Evolutionary conservation across 257 asterid species (phyloP), one percentile per base, ranked within the genome.

Genomic region (Ligustrum vulgare): DNA sequence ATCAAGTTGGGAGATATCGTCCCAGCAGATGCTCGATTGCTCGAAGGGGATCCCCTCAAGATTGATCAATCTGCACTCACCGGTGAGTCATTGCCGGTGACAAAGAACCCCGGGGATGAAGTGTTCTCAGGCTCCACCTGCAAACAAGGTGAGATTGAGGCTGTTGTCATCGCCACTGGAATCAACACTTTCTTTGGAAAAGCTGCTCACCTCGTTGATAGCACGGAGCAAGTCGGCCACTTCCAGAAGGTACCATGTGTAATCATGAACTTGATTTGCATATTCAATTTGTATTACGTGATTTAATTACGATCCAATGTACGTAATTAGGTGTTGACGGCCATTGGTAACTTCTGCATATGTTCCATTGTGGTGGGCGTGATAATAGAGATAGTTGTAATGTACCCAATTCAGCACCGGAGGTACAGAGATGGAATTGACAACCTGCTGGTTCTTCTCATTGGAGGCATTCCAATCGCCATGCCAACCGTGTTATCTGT

Each of bases 271-370:
- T 35, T 32, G 16, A 25, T 5, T 9, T 34, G n/a, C 49, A 9
- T 51, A 49, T 71, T 1, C 7, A n/a, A 71, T 28, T 69, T 10
- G n/a, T 37, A 15, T 12, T 1, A 6, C 10, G 23, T 35, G 22
- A 33, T 67, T 49, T 20, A 13, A 34, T 8, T 56, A 10, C 5
- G 37, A n/a, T 8, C 67, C 32, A 22, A 49, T 62, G 31, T n/a
- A n/a, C n/a, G n/a, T 67, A 22, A 22, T 28, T 82, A 90, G 96
- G 97, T 91, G 41, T 79, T 91, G 86, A 91, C 97, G 36, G 86
- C 97, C 45, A 91, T 91, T 51, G 97, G 97, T 4, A 91, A 91
- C 86, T 91, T 91, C 89, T 91, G 97, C 78, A 89, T 91, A 15
- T 91, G 96, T 75, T 86, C 96, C 0, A 91, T 91, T 64, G 93